Conservation (phyloP, 176 grass and related monocot genomes). For the Themeda triandra region DNA sequence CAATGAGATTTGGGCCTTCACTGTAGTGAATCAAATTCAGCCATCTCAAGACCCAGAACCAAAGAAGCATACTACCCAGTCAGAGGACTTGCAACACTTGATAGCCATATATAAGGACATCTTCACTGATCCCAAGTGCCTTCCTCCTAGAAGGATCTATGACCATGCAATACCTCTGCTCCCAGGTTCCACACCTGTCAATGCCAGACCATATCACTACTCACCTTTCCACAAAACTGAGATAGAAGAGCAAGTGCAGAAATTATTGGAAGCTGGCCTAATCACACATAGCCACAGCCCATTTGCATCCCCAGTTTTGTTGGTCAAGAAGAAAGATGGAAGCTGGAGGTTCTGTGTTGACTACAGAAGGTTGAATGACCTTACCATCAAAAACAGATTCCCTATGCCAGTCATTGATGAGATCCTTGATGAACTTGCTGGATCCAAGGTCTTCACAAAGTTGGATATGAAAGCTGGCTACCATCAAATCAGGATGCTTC, state of each 20-base stretch:
- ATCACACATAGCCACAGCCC: too few relatives aligned
- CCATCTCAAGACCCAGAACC: too few relatives aligned
- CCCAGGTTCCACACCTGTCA: rapidly evolving
- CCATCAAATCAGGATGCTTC: not conserved
- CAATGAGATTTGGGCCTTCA: too few relatives aligned
- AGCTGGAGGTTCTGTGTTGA: not conserved
- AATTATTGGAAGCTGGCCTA: rapidly evolving
- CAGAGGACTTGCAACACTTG: too few relatives aligned
- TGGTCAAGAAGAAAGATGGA: not conserved
- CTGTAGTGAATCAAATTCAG: too few relatives aligned
- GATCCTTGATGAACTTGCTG: rapidly evolving
- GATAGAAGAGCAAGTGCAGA: not conserved
- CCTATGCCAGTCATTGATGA: not conserved
- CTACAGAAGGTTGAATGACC: not conserved
- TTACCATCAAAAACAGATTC: not conserved
- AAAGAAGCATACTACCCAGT: rapidly evolving
- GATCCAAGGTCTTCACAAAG: rapidly evolving
- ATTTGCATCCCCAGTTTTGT: rapidly evolving
- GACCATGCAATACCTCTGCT: too few relatives aligned
- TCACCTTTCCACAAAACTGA: not conserved
- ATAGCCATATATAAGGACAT: too few relatives aligned
- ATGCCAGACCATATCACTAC: not conserved
- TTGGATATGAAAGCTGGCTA: not conserved
- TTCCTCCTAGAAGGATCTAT: too few relatives aligned
- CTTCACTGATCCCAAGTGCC: too few relatives aligned